Percentiles rank a stretch among this genome's conserved stretches.
Evolutionary conservation across 768 basidiomycete genomes (phyloP).

Genomic region (Auricularia sp.): DNA sequence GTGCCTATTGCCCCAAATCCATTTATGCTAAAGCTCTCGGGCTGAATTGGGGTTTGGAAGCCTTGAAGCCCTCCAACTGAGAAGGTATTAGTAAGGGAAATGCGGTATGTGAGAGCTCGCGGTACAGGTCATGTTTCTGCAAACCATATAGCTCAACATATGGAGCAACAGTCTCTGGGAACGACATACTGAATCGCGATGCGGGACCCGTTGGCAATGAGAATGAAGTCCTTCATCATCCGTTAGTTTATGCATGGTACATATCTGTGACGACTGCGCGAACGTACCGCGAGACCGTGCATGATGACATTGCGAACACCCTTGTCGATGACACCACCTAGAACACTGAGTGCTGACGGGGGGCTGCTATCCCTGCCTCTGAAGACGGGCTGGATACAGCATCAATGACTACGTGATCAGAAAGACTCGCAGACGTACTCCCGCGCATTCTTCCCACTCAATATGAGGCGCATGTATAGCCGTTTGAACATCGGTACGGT

Average conservation of each 20-base stretch:
- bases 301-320: constrained; percentile 56
- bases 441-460: constrained; percentile 55
- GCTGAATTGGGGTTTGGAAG: constrained; percentile 57
- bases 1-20: constrained; percentile 60
- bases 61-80: constrained; percentile 58
- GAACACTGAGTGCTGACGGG: constrained; percentile 52
- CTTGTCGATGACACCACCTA: constrained; percentile 71
- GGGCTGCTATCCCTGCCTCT: constrained; percentile 40
- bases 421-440: constrained; percentile 46
- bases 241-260: no score
- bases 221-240: constrained; percentile 44
- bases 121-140: constrained; percentile 32
- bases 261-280: background rate
- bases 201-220: constrained; percentile 65
- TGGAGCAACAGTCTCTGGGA: background rate
- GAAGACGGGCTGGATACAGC: background rate
- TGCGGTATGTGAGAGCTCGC: background rate
- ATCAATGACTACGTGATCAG: background rate
- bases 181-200: constrained; percentile 50
- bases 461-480: constrained; percentile 66
- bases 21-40: constrained; percentile 62
- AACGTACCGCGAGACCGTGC: constrained; percentile 45
- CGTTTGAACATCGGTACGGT: constrained; percentile 54
- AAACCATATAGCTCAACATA: constrained; percentile 17
- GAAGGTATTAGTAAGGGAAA: background rate